Evolutionary conservation across 2,329 filamentous ascomycete species (phyloP), one percentile per base, ranked within the genome.

Genomic region (Penicillium sclerotiorum): DNA sequence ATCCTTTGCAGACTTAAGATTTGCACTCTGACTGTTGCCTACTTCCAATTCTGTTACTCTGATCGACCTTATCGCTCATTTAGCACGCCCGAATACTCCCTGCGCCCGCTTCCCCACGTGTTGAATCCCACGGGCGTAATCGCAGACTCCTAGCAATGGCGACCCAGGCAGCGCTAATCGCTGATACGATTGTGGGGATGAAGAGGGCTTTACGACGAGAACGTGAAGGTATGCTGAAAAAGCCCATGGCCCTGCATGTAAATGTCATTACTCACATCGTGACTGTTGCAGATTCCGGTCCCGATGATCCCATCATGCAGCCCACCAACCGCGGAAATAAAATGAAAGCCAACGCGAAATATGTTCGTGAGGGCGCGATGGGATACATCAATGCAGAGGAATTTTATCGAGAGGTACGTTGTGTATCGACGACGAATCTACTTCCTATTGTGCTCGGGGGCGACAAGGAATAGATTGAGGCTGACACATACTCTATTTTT

Each of bases 321-420:
- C 77, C 78, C 44, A 80, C 80, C 44, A 84, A 84, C 63, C 77
- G 81, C 62, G 81, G 80, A 49, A 83, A 85, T 65, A 86, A 85
- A 67, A 73, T 86, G 58, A 80, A 79, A 65, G 75, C 75, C 51
- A 81, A 82, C 61, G 79, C 82, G 20, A 74, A 74, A 53, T 78
- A 80, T 64, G 76, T 84, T 36, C 80, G 80, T 54, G 75, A 80
- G 55, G 81, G 80, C 30, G 74, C 76, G 15, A 67, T 84, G 46
- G 80, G 81, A 22, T 76, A 73, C 50, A 71, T 75, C 4, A 71
- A 76, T 55, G 77, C 79, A 8, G 73, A 75, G 40, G 73, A 77
- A 32, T 73, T 77, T 1, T 83, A 83, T 67, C 81, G 79, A 64
- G 78, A 81, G 76, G 82, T 84, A 58, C 32, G 61, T 56, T 45